A percentile compares a stretch with the other conserved stretches of the same genome.
phyloP scores from a whole-genome alignment of 2,329 filamentous ascomycete genomes.

The Aspergillus vadensis region DNA sequence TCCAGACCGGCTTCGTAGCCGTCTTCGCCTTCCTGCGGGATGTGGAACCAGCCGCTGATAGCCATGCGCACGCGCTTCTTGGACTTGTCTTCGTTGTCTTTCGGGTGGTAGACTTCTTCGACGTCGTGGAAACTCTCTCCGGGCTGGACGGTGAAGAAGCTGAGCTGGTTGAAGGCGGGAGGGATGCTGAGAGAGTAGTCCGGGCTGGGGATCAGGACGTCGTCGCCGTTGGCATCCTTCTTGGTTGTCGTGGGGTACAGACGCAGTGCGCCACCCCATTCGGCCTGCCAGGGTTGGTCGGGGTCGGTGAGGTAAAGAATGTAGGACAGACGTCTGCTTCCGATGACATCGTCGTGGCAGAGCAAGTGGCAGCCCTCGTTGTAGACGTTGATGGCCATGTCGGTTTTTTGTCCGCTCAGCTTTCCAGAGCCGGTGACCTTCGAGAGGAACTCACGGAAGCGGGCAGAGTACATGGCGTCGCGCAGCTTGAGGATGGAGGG shows the following conservation, averaged over 20 bases:
- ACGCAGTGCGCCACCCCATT: slow-evolving; percentile 90
- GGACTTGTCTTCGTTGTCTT: slow-evolving; percentile 60
- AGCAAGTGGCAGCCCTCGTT: slow-evolving; percentile 93
- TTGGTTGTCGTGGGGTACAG: slow-evolving; percentile 74
- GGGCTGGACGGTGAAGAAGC: slow-evolving; percentile 96
- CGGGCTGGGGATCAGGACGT: slow-evolving; percentile 77
- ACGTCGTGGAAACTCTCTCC: slow-evolving; percentile 99
- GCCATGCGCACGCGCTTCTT: slow-evolving; percentile 80
- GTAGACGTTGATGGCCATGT: slow-evolving; percentile 99
- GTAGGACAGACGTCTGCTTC: slow-evolving; percentile 92
- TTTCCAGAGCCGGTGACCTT: slow-evolving; percentile 82
- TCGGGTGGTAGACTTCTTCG: slow-evolving; percentile 87
- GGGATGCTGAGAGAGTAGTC: slow-evolving; percentile 82
- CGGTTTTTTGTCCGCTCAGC: slow-evolving; percentile 89
- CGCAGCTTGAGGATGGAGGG: slow-evolving; percentile 90
- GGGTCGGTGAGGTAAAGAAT: slow-evolving; percentile 95
- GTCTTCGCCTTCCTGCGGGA: slow-evolving; percentile 90
- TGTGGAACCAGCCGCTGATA: slow-evolving; percentile 98
- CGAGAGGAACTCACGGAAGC: slow-evolving; percentile 87
- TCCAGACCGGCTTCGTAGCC: slow-evolving; percentile 87
- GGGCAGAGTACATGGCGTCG: slow-evolving; percentile 87
- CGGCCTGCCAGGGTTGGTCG: slow-evolving; percentile 82
- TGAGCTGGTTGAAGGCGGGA: slow-evolving; percentile 94
- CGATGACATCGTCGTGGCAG: slow-evolving; percentile 98
- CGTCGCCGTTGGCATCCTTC: slow-evolving; percentile 68